Base-by-base conservation (phyloP, 805 yeast species). In the Metschnikowia sp. region DNA sequence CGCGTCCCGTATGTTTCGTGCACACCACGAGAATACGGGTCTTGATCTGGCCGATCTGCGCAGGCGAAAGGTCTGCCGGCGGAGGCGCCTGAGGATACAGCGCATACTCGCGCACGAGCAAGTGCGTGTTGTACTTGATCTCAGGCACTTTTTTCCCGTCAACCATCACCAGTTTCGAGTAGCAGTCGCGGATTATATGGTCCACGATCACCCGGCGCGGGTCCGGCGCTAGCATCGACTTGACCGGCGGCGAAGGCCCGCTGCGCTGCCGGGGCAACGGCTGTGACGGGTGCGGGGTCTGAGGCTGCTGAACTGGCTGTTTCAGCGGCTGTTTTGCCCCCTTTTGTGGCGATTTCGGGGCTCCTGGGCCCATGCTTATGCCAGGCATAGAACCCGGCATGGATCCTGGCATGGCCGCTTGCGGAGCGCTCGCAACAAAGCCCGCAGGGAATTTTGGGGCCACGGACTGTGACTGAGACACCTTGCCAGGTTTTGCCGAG, bases 71-170 rank as follows among this genome's bases (percentile, higher is more conserved):
- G 65, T 66, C 48, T 61, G 75, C 62, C 0, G 94, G 88, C 0
- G 96, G 96, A 31, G 86, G 78, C 0, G 75, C 60, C 29, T 82
- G 77, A 4, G 94, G 89, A 53, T 75, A 84, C 49, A 77, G 79
- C 0, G 89, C 75, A 64, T 82, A 94, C 60, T 89, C 97, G 38
- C 82, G 75, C 32, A 88, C 77, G 45, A 86, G 68, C 12, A 86
- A 83, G 62, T 89, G 97, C 0, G 94, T 83, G 45, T 86, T 78
- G 62, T 89, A 89, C 26, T 76, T 76, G 15, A 47, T 29, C 39
- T 56, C 59, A n/a, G 55, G 56, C 10, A 56, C 54, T 18, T 40
- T 50, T 31, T 42, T 45, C 12, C 59, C 59, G 33, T 55, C 50
- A 38, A 46, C 47, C 8, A 47, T 41, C 19, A 45, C 44, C 34